Conservation (phyloP, 345 rosid species). For the Gossypium longicalyx region DNA sequence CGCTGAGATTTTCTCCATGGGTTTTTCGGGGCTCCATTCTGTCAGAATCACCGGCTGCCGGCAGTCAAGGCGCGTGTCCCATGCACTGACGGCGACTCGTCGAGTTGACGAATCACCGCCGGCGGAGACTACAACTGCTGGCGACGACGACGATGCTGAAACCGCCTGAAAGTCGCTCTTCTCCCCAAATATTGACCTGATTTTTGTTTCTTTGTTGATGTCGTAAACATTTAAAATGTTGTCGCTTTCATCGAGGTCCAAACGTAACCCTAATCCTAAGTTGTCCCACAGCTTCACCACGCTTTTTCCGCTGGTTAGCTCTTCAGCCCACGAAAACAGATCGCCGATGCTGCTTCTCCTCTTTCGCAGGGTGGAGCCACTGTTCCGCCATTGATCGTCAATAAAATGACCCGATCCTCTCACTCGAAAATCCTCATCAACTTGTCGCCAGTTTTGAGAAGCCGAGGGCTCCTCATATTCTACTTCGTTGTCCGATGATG, state of each 20-base stretch:
- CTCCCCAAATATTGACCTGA: constrained; percentile 18
- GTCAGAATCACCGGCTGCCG: constrained; percentile 54
- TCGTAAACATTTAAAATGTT: constrained; percentile 16
- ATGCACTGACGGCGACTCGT: constrained; percentile 34
- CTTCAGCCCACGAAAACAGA: constrained; percentile 36
- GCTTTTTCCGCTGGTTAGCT: constrained; percentile 40
- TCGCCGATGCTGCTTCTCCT: constrained; percentile 48
- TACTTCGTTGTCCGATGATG: constrained; percentile 33
- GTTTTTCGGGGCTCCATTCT: constrained; percentile 48
- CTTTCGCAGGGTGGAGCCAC: constrained; percentile 28
- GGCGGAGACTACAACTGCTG: constrained; percentile 41
- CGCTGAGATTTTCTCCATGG: constrained; percentile 30
- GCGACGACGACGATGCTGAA: constrained; percentile 31
- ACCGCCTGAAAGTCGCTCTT: constrained; percentile 16
- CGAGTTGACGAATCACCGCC: constrained; percentile 21
- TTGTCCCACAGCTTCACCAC: constrained; percentile 68
- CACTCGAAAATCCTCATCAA: constrained; percentile 39
- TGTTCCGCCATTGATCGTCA: constrained; percentile 21
- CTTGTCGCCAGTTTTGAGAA: constrained; percentile 23
- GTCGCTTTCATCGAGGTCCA: constrained; percentile 20
- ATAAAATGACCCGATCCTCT: constrained; percentile 33
- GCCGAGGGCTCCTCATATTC: constrained; percentile 16
- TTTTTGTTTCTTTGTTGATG: background rate
- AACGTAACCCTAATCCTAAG: constrained; percentile 36
- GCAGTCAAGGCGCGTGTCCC: constrained; percentile 59